Base-by-base conservation (phyloP, 1,284 basidiomycete genomes). In the Ceratobasidium sp. region DNA sequence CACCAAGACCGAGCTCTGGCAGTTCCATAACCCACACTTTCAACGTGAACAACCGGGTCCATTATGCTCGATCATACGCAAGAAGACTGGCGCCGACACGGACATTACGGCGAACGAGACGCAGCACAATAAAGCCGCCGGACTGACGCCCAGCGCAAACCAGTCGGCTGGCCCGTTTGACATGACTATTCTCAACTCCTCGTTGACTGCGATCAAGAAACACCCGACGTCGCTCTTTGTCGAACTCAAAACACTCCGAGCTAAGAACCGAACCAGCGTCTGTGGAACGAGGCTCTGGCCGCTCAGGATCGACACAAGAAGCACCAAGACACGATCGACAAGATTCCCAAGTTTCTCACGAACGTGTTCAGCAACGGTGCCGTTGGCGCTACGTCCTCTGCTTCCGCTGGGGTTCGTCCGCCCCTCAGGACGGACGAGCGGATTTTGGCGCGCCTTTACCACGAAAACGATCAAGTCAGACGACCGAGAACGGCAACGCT, bases 261-360 rank as follows among this genome's bases (percentile, higher is more conserved):
- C n/a, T n/a, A 97, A 85, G 88, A 89, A 73, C 94, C 93, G 12
- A 98, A 99, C 83, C 92, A 96, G 81, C 88, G 93, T 54, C 85
- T 99, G 3, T 99, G 97, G 96, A 92, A 96, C 82, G 96, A 99
- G 82, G 93, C 96, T 0, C 86, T 96, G 80, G 89, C 92, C 50
- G 91, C 94, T 3, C 87, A 94, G 10, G 91, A 93, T 81, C 90
- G 93, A 78, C 92, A 96, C 66, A 92, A 95, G 82, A 95, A 95
- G 82, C 96, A 98, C 81, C 94, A 98, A 82, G 97, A 99, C 84
- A 98, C 96, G n/a, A 96, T 99, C 83, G 96, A 98, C 83, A 89
- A 95, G 78, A 98, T 99, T 80, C 89, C 99, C 80, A 93, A 96
- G 78, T 99, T 99, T 85, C 86, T 99, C 67, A 96, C 96, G n/a